Evolutionary conservation across 2,329 filamentous ascomycete genomes (phyloP), one percentile per base, ranked within the genome.

Genomic region (Decorospora gaudefroyi): DNA sequence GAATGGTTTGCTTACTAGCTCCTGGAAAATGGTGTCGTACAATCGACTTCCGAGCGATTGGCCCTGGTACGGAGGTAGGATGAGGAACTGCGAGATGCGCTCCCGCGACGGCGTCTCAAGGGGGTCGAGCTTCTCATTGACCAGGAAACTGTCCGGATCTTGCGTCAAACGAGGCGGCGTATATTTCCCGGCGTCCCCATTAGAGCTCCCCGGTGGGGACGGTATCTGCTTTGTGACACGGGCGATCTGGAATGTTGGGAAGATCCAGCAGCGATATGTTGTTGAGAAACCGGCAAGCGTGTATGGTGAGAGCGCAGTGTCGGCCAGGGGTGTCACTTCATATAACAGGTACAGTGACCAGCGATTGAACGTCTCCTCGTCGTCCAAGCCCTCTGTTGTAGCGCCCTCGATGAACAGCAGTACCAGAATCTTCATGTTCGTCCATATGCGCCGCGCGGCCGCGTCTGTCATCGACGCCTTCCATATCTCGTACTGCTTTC

Each of bases 361-460:
- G 60, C 92, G 82, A 49, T 90, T 82, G 13, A 86, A 72, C 0
- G 83, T 85, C 78, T 83, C 86, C 50, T 91, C 59, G 1, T 86
- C 80, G 26, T 90, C 83, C 2, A 86, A 74, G 11, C 81, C 81
- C 31, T 96, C 84, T 25, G 83, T 83, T 4, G 83, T 87, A n/a
- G 91, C 93, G 18, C 89, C 93, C 69, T 99, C 95, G 50, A 99
- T 96, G 68, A 90, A 95, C 47, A 97, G 78, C 11, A 89, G 83
- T 4, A 91, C 82, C 23, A 95, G 76, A 42, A 96, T 83, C 72
- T 96, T 90, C 53, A 95, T 81, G 38, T 91, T 88, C 49, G 83
- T 83, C 61, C 96, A 77, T 26, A 96, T 75, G 60, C 85, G 79
- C 62, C 82, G 81, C 28, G 95, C 83, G 11, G 78, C 78, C 0